phyloP scores from a whole-genome alignment of 805 yeast genomes.

The Zygosaccharomyces bailii region DNA sequence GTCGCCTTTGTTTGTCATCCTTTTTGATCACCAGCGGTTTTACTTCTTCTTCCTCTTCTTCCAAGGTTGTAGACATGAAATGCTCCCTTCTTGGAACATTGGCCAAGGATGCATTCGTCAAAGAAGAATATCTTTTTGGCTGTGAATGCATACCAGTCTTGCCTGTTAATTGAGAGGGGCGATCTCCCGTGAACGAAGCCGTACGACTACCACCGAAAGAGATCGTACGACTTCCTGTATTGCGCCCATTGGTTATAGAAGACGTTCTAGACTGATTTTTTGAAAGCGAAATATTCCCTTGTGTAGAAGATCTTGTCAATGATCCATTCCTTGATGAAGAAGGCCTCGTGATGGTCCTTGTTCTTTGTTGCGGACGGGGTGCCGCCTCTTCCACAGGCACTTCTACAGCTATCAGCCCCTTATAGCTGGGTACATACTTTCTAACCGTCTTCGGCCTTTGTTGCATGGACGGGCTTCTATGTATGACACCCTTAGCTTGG shows the following conservation, averaged over 20 bases:
- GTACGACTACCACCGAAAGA: constrained; percentile 3
- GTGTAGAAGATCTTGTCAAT: constrained; percentile 6
- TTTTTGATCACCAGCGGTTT: not conserved
- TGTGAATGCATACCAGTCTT: constrained; percentile 2
- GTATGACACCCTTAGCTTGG: constrained; percentile 29
- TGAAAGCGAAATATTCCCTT: not conserved
- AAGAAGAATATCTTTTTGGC: constrained; percentile 5
- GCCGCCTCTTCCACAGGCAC: constrained; percentile 47
- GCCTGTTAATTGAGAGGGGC: constrained; percentile 1
- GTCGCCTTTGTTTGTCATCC: not conserved
- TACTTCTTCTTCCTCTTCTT: constrained; percentile 6
- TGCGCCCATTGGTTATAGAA: constrained; percentile 3
- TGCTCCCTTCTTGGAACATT: constrained; percentile 2
- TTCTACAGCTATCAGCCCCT: constrained; percentile 65
- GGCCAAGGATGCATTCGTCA: constrained; percentile 4
- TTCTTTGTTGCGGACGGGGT: constrained; percentile 21
- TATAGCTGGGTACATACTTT: constrained; percentile 69
- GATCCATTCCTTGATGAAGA: constrained; percentile 18
- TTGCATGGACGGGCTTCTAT: constrained; percentile 25
- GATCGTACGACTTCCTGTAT: not conserved
- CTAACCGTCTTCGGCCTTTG: constrained; percentile 47
- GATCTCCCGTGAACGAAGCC: constrained; percentile 1
- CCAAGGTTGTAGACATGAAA: constrained; percentile 3
- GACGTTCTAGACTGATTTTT: not conserved
- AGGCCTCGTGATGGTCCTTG: constrained; percentile 14